Conservation (phyloP, 2,329 filamentous ascomycete species). For the Clathrospora elynae region DNA sequence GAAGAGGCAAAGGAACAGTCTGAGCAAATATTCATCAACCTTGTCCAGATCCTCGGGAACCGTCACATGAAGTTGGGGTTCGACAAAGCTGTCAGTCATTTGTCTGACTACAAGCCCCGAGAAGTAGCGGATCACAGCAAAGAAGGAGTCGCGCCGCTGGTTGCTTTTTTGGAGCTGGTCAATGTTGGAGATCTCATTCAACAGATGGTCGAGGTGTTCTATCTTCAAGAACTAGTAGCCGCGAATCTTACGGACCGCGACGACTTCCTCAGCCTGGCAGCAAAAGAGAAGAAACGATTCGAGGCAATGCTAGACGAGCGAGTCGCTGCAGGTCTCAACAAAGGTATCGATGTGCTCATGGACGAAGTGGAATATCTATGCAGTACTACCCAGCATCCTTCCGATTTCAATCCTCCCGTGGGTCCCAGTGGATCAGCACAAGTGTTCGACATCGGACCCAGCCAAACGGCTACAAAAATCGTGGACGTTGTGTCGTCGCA, state of each 20-base stretch:
- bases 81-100: slow-evolving; percentile 86
- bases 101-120: slow-evolving; percentile 88
- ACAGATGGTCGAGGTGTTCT: slow-evolving; percentile 99
- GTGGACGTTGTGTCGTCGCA: slow-evolving; percentile 86
- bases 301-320: slow-evolving; percentile 98
- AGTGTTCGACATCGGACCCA: slow-evolving; percentile 70
- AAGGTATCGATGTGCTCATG: slow-evolving; percentile 97
- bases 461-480: slow-evolving; percentile 75
- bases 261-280: slow-evolving; percentile 90
- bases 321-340: slow-evolving; percentile 92
- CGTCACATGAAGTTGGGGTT: slow-evolving; percentile 92
- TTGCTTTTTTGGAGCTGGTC: slow-evolving; percentile 95
- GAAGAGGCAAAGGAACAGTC: slow-evolving; percentile 87
- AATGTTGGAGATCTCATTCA: slow-evolving; percentile 98
- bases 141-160: slow-evolving; percentile 82
- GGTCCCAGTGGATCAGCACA: slow-evolving; percentile 41
- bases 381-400: slow-evolving; percentile 81
- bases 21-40: slow-evolving; percentile 80
- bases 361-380: slow-evolving; percentile 96
- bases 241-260: slow-evolving; percentile 86
- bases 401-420: slow-evolving; percentile 82
- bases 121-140: slow-evolving; percentile 74
- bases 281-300: slow-evolving; percentile 96
- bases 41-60: slow-evolving; percentile 83
- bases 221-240: slow-evolving; percentile 87